Percentiles rank a stretch among this genome's conserved stretches.
Conservation (phyloP, 2,329 filamentous ascomycete genomes). For the Nothophaeocryptopus gaeumannii region DNA sequence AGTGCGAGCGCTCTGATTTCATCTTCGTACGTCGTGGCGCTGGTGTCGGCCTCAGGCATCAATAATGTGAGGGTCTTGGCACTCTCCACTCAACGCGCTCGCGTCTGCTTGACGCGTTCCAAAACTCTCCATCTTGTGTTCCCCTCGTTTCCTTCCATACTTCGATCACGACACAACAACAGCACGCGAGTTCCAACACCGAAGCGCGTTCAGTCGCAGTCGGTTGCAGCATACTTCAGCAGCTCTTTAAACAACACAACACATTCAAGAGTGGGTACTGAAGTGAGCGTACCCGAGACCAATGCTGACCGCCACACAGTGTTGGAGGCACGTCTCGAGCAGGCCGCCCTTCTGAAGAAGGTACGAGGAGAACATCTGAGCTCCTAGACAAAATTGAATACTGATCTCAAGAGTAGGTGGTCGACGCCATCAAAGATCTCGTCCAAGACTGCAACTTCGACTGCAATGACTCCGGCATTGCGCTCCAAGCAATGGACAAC, state of each 20-base stretch:
- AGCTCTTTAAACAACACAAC: not conserved
- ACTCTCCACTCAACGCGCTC: no score
- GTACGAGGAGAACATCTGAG: slow-evolving; percentile 46
- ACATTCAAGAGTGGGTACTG: slow-evolving; percentile 14
- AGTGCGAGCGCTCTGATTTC: no score
- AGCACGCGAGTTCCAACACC: no score
- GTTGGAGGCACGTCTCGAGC: slow-evolving; percentile 96
- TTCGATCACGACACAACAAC: no score
- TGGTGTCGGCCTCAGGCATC: no score
- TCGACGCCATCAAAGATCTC: slow-evolving; percentile 98
- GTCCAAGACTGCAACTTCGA: slow-evolving; percentile 99
- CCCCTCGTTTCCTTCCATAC: no score
- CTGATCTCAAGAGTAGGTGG: slow-evolving; percentile 61
- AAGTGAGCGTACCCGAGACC: not conserved
- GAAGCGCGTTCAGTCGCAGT: no score
- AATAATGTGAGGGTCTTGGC: no score
- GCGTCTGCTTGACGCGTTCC: no score
- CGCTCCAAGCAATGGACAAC: slow-evolving; percentile 99
- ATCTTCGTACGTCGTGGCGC: no score
- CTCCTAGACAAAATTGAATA: not conserved
- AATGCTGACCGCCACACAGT: slow-evolving; percentile 47
- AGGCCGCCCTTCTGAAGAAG: slow-evolving; percentile 94
- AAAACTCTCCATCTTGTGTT: no score
- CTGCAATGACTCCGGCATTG: slow-evolving; percentile 99
- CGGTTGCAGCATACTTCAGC: not conserved